A percentile compares a stretch with the other conserved stretches of the same genome.
These are phyloP conservation scores for Misopates orontium DNA, from an alignment of 257 asterid genomes.

Conservation along the genomic window DNA sequence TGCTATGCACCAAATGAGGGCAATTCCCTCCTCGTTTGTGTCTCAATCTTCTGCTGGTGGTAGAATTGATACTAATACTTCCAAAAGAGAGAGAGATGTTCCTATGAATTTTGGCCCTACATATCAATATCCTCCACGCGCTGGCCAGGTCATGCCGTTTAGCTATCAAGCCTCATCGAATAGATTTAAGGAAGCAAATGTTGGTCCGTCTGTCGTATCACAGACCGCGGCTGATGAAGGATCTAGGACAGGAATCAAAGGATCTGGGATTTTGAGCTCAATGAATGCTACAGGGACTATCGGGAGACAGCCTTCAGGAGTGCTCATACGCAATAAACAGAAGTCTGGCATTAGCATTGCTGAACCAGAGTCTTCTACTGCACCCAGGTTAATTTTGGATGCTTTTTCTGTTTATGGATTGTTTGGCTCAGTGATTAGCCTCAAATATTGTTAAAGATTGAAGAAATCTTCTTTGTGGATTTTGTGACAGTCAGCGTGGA, in stretches of 20 bases:
- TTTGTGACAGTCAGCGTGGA: conserved; percentile 61
- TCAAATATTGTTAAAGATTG: conserved; percentile 8
- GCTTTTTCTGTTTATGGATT: conserved; percentile 18
- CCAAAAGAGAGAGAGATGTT: conserved; percentile 56
- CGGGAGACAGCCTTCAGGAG: conserved; percentile 69
- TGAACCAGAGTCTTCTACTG: conserved; percentile 61
- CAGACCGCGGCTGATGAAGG: conserved; percentile 97
- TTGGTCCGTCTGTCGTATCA: conserved; percentile 54
- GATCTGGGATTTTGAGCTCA: conserved; percentile 71
- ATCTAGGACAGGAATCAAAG: conserved; percentile 91
- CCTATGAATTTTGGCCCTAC: conserved; percentile 46
- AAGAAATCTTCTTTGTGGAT: conserved; percentile 25
- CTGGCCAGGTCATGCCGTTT: conserved; percentile 60
- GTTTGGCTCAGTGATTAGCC: background rate
- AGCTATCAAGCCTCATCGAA: conserved; percentile 56
- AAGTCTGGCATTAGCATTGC: conserved; percentile 48
- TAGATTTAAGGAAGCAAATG: conserved; percentile 66
- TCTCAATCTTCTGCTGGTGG: conserved; percentile 58
- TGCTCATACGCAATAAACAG: conserved; percentile 56
- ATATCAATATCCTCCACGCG: conserved; percentile 71
- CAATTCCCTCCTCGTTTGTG: conserved; percentile 48
- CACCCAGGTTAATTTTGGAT: conserved; percentile 52
- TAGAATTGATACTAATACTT: conserved; percentile 48
- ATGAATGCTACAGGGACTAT: conserved; percentile 47
- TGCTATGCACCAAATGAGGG: conserved; percentile 57